Conservation (phyloP, 352 stramenopile genomes). For the Phytophthora cryptogea region DNA sequence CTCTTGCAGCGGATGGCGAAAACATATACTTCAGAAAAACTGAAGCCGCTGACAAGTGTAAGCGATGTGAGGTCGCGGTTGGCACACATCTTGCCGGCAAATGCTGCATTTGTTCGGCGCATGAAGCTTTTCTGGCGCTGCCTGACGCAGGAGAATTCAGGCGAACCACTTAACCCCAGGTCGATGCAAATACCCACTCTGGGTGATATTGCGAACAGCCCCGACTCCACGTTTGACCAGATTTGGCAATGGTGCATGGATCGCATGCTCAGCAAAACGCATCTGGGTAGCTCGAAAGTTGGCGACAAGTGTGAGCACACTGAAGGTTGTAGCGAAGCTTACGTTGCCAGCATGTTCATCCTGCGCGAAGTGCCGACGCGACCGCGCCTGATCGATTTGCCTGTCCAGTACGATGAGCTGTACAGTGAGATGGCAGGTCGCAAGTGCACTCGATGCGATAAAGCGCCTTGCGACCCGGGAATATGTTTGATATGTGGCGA, state of each 20-base stretch:
- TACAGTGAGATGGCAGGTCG: constrained; percentile 76
- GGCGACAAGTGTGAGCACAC: constrained; percentile 87
- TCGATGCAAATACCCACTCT: constrained; percentile 53
- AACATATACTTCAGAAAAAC: constrained; percentile 50
- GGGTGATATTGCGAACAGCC: constrained; percentile 54
- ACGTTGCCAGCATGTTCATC: constrained; percentile 91
- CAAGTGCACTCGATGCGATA: constrained; percentile 73
- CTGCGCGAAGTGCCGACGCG: constrained; percentile 63
- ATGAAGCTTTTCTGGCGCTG: constrained; percentile 90
- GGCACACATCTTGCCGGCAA: constrained; percentile 47
- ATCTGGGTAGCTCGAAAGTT: constrained; percentile 65
- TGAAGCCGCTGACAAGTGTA: constrained; percentile 55
- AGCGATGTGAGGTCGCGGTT: constrained; percentile 47
- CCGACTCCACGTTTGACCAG: constrained; percentile 67
- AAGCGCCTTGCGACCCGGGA: constrained; percentile 68
- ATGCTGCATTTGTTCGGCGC: constrained; percentile 71
- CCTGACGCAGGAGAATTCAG: constrained; percentile 41
- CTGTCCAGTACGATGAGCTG: constrained; percentile 85
- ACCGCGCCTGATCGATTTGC: constrained; percentile 78
- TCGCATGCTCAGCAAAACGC: constrained; percentile 78
- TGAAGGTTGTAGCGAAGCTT: constrained; percentile 83
- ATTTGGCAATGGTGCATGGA: constrained; percentile 89
- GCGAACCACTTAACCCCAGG: constrained; percentile 9
- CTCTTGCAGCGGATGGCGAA: constrained; percentile 66
- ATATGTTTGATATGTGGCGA: constrained; percentile 87